Percentiles rank a stretch among this genome's conserved stretches.
Evolutionary conservation across 345 rosid species (phyloP).

Genomic region (Salix koriyanagi): DNA sequence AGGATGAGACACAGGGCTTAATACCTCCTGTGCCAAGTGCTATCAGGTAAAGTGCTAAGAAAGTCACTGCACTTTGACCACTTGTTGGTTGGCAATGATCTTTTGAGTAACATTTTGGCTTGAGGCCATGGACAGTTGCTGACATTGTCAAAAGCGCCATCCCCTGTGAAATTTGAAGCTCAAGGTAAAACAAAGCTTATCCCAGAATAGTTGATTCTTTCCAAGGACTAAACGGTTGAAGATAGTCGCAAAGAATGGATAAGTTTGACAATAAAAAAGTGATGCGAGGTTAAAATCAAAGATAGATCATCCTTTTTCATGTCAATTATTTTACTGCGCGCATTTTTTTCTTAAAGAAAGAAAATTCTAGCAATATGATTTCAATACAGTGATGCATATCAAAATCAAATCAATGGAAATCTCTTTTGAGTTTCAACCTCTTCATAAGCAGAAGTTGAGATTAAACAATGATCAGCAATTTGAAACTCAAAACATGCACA

Average conservation of each 20-base stretch:
- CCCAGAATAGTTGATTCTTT: neutral
- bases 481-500: neutral
- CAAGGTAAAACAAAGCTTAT: neutral
- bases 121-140: conserved; percentile 42
- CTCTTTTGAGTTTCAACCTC: neutral
- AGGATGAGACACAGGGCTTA: conserved; percentile 61
- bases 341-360: neutral
- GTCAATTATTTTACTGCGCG: neutral
- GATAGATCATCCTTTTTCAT: neutral
- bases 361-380: neutral
- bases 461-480: neutral
- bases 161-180: conserved; percentile 29
- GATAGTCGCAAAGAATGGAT: neutral
- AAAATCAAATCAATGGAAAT: neutral
- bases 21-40: conserved; percentile 53
- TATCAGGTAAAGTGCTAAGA: conserved; percentile 41
- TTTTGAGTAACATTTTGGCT: conserved; percentile 34
- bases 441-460: neutral
- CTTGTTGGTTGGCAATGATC: conserved; percentile 33
- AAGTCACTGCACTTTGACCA: conserved; percentile 28
- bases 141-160: conserved; percentile 50
- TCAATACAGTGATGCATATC: neutral
- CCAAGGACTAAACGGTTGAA: neutral
- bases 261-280: neutral
- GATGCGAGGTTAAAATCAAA: neutral